Base-by-base conservation (phyloP, 2,329 filamentous ascomycete genomes). In the Monosporascus ibericus region DNA sequence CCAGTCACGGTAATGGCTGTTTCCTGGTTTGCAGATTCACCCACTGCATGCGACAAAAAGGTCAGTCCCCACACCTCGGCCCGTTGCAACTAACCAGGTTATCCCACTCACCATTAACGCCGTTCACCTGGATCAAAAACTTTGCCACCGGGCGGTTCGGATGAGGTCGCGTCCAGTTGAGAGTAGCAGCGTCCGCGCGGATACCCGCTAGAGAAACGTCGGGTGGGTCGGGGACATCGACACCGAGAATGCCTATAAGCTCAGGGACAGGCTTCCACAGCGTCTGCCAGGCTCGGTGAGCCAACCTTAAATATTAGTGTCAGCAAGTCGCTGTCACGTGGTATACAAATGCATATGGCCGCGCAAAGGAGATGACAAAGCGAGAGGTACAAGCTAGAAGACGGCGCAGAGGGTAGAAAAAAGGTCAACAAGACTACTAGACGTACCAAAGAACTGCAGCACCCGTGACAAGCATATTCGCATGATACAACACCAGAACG, bases 121-220 rank as follows among this genome's bases (percentile, higher is more conserved):
- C 92, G 70, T 99, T 97, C 58, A 99, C 86, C 68, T 95, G 90
- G 49, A 99, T 90, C 46, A 92, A 80, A 66, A 95, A 94, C 72
- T 92, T 95, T 50, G 90, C 81, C 50, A 95, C 88, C 3, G 88
- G 80, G 39, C 81, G 78, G 56, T 80, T 82, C 44, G 73, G 69
- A 3, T 77, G 81, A 0, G 89, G 86, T 54, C 86, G 82, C 56
- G 91, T 90, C 94, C 94, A 99, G 69, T 92, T 91, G 44, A 99
- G 78, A 30, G 92, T 88, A 34, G 95, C 88, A 52, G 91, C 89
- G 68, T 95, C 89, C 27, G 89, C 80, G 60, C 87, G 88, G 62
- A 99, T 94, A 57, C 88, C 90, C 51, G 92, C 90, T 36, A 99
- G 82, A 49, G 91, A 95, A 40, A 97, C 88, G 66, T 92, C 85